A percentile compares a stretch with the other conserved stretches of the same genome.
These are phyloP conservation scores for Cryphonectria radicalis DNA, from an alignment of 2,329 filamentous ascomycete genomes.

Conservation along the genomic window DNA sequence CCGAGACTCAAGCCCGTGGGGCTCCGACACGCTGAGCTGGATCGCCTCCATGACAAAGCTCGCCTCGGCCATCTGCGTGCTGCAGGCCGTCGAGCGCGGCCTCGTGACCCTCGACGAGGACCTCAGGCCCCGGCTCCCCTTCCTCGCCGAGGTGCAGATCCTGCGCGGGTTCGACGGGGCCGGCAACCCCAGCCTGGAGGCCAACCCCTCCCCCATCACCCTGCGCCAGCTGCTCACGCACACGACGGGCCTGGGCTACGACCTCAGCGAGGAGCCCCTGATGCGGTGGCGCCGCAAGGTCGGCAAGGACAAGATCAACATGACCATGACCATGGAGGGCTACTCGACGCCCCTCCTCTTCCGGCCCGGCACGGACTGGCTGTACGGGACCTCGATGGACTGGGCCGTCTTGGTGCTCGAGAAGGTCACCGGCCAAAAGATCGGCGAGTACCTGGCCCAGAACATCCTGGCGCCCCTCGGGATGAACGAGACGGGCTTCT, in stretches of 20 bases:
- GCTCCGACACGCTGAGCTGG: constrained; percentile 38
- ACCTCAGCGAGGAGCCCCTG: constrained; percentile 37
- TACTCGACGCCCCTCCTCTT: constrained; percentile 37
- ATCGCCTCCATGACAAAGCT: constrained; percentile 48
- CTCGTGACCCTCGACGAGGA: constrained; percentile 44
- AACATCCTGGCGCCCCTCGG: constrained; percentile 34
- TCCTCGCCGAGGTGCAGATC: constrained; percentile 47
- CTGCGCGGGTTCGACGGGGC: constrained; percentile 46
- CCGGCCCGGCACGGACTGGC: constrained; percentile 38
- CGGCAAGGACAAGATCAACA: constrained; percentile 18
- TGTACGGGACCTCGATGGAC: constrained; percentile 38
- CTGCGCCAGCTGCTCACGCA: constrained; percentile 53
- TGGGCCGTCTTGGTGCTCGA: constrained; percentile 38
- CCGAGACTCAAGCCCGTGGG: constrained; percentile 38
- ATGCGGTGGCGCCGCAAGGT: constrained; percentile 26
- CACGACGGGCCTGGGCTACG: constrained; percentile 48
- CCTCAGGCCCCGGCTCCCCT: constrained; percentile 44
- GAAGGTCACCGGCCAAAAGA: constrained; percentile 28
- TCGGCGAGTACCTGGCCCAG: constrained; percentile 34
- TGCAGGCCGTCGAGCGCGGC: constrained; percentile 47
- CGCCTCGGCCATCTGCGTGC: constrained; percentile 42
- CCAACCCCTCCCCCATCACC: constrained; percentile 44
- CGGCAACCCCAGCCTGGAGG: constrained; percentile 38
- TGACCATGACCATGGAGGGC: constrained; percentile 30
- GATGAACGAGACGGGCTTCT: constrained; percentile 34